A percentile compares a stretch with the other conserved stretches of the same genome.
Conservation (phyloP, 2,329 filamentous ascomycete species). For the Colletotrichum euphorbiae region DNA sequence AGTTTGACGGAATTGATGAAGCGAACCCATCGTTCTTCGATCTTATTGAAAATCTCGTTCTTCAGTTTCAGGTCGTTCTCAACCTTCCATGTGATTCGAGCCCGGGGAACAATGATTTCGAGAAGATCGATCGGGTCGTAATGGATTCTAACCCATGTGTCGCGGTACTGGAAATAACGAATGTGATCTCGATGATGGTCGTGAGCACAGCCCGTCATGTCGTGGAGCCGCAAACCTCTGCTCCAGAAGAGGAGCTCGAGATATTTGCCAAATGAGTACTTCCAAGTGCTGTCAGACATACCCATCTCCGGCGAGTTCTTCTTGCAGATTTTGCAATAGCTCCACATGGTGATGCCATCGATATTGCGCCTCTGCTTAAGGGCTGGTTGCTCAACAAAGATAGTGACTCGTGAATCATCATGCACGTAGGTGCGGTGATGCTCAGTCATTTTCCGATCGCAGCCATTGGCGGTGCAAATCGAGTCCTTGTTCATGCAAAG, state of each 20-base stretch:
- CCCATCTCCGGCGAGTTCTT: slow-evolving; percentile 89
- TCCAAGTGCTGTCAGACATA: slow-evolving; percentile 96
- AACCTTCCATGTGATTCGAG: slow-evolving; percentile 96
- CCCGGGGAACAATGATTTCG: slow-evolving; percentile 91
- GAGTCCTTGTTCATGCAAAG: slow-evolving; percentile 80
- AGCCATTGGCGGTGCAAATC: slow-evolving; percentile 85
- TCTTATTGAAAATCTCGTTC: slow-evolving; percentile 87
- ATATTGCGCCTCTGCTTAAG: slow-evolving; percentile 63
- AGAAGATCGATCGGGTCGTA: slow-evolving; percentile 93
- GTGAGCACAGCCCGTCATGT: slow-evolving; percentile 81
- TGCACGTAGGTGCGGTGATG: slow-evolving; percentile 98
- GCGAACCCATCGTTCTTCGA: slow-evolving; percentile 82
- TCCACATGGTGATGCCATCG: slow-evolving; percentile 94
- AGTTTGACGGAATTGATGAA: slow-evolving; percentile 91
- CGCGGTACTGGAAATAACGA: slow-evolving; percentile 89
- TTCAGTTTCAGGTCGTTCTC: slow-evolving; percentile 92
- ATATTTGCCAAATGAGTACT: slow-evolving; percentile 98
- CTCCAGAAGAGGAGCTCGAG: slow-evolving; percentile 98
- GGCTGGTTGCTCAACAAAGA: slow-evolving; percentile 77
- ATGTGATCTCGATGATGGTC: slow-evolving; percentile 94
- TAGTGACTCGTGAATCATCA: slow-evolving; percentile 90
- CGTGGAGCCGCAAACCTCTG: slow-evolving; percentile 79
- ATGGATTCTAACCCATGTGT: slow-evolving; percentile 87
- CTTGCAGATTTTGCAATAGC: slow-evolving; percentile 90
- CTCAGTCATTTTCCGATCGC: slow-evolving; percentile 88